These are phyloP conservation scores for Trypethelium eluteriae DNA, from an alignment of 495 filamentous ascomycete genomes.

Conservation along the genomic window DNA sequence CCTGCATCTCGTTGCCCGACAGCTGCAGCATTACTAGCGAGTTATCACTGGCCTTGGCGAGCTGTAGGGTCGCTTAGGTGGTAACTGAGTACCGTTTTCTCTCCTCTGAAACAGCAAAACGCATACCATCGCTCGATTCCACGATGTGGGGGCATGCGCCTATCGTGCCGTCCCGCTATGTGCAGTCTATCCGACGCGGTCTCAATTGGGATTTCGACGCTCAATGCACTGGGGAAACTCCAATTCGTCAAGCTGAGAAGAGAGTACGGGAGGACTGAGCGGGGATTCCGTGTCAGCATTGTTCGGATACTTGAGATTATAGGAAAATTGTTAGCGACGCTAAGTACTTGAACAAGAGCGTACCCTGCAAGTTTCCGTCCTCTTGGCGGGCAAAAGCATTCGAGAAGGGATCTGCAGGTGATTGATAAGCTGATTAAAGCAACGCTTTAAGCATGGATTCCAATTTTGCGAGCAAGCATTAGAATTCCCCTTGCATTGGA, in stretches of 20 bases:
- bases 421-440: background rate
- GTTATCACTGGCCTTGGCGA: background rate
- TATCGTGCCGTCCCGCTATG: background rate
- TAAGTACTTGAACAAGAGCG: background rate
- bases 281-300: background rate
- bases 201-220: background rate
- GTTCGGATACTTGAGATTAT: background rate
- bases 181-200: background rate
- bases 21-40: background rate
- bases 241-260: background rate
- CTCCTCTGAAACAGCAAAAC: slow-evolving; percentile 1
- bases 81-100: background rate
- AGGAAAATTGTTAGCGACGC: background rate
- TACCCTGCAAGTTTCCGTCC: background rate
- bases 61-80: background rate
- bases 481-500: background rate
- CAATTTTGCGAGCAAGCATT: background rate
- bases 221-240: background rate
- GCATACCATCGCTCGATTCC: slow-evolving; percentile 4
- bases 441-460: background rate
- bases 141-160: background rate
- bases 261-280: background rate
- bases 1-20: background rate
- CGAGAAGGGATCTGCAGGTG: background rate
- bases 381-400: background rate